Percentiles rank a stretch among this genome's conserved stretches.
Conservation (phyloP, 2,329 filamentous ascomycete genomes). For the Alternaria angustiovoidea region DNA sequence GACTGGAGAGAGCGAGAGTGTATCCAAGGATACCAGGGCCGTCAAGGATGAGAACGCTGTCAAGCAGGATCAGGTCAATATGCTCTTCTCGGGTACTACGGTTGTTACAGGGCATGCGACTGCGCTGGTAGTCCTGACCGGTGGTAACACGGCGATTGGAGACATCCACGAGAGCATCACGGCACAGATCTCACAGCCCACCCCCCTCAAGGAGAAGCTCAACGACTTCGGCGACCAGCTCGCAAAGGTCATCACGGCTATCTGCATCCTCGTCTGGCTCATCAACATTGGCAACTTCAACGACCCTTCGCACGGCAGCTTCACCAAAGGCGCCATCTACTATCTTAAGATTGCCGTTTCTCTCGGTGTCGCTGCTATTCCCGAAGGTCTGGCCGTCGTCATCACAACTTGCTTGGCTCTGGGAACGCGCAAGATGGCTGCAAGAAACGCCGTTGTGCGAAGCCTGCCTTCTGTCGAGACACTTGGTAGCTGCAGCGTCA, state of each 20-base stretch:
- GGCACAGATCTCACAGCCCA: constrained; percentile 96
- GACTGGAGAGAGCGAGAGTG: constrained; percentile 97
- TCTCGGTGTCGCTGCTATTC: constrained; percentile 95
- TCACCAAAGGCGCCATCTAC: constrained; percentile 97
- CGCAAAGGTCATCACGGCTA: constrained; percentile 97
- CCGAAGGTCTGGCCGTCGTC: constrained; percentile 95
- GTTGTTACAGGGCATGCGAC: constrained; percentile 93
- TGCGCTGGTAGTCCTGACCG: constrained; percentile 89
- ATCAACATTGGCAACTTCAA: constrained; percentile 99
- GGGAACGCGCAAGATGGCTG: constrained; percentile 97
- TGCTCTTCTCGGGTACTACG: constrained; percentile 97
- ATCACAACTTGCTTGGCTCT: constrained; percentile 98
- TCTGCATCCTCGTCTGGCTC: constrained; percentile 95
- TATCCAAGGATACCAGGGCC: constrained; percentile 77
- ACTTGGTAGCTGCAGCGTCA: constrained; percentile 97
- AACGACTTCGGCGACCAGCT: constrained; percentile 97
- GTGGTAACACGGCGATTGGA: constrained; percentile 90
- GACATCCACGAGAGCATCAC: constrained; percentile 99
- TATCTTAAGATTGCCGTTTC: constrained; percentile 99
- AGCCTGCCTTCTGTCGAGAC: constrained; percentile 97
- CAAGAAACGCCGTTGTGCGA: constrained; percentile 96
- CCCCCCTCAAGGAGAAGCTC: constrained; percentile 96
- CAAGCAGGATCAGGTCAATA: constrained; percentile 97
- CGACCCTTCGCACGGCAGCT: constrained; percentile 90
- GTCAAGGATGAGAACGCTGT: constrained; percentile 85